phyloP scores from a whole-genome alignment of 768 basidiomycete genomes.

The Auriscalpium vulgare region DNA sequence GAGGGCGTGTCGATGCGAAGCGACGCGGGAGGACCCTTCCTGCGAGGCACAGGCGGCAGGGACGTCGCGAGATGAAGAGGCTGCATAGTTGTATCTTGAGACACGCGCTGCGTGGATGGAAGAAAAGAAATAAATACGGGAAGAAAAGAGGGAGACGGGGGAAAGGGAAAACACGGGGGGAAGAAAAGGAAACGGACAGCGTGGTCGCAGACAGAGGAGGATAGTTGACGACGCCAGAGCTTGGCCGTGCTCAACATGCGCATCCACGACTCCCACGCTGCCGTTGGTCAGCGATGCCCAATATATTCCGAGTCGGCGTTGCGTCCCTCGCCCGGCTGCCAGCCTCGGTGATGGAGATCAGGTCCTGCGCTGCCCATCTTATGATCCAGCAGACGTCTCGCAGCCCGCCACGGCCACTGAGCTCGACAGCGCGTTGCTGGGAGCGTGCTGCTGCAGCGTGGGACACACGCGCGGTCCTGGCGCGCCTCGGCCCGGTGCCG shows the following conservation, averaged over 20 bases:
- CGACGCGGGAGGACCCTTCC: slow-evolving; percentile 43
- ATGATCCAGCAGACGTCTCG: too few relatives aligned
- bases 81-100: neutral
- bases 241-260: neutral
- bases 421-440: too few relatives aligned
- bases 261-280: neutral
- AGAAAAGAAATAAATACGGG: slow-evolving; percentile 20
- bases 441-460: too few relatives aligned
- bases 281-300: neutral
- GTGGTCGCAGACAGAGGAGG: slow-evolving; percentile 2
- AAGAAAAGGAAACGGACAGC: slow-evolving; percentile 2
- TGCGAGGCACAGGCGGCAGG: slow-evolving; percentile 32
- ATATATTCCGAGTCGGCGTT: too few relatives aligned
- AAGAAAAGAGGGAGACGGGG: slow-evolving; percentile 8
- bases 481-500: too few relatives aligned
- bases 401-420: too few relatives aligned
- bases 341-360: too few relatives aligned
- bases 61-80: slow-evolving; percentile 17
- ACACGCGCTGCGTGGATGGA: slow-evolving; percentile 23
- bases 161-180: slow-evolving; percentile 12
- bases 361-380: too few relatives aligned
- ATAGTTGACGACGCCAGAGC: neutral
- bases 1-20: slow-evolving; percentile 54
- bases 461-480: too few relatives aligned
- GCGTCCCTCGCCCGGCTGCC: too few relatives aligned